These are phyloP conservation scores for Candida railenensis DNA, from an alignment of 805 yeast species.

Conservation along the genomic window DNA sequence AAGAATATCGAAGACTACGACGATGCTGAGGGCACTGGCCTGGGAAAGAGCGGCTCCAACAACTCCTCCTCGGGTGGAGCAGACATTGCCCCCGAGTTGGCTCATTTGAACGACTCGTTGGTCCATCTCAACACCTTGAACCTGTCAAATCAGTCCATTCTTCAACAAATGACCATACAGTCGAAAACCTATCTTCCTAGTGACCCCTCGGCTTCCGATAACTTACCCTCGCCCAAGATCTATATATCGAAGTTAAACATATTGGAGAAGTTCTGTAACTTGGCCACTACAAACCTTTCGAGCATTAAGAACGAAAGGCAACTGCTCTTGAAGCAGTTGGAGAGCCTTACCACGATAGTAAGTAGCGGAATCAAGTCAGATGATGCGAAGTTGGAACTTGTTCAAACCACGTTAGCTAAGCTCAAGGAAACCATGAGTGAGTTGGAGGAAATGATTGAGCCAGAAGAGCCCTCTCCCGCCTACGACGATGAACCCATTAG, in stretches of 20 bases:
- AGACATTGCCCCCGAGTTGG: slow-evolving; percentile 29
- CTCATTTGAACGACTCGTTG: slow-evolving; percentile 29
- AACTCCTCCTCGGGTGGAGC: no score
- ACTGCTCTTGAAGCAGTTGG: slow-evolving; percentile 26
- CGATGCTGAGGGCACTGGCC: neutral
- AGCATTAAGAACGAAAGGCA: slow-evolving; percentile 27
- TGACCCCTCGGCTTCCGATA: slow-evolving; percentile 33
- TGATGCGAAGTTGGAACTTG: slow-evolving; percentile 30
- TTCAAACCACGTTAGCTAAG: slow-evolving; percentile 25
- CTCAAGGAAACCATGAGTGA: slow-evolving; percentile 30
- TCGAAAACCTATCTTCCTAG: slow-evolving; percentile 35
- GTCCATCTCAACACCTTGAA: slow-evolving; percentile 24
- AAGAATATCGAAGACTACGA: slow-evolving; percentile 2
- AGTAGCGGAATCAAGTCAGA: slow-evolving; percentile 29
- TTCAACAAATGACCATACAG: slow-evolving; percentile 38
- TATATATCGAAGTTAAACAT: slow-evolving; percentile 39
- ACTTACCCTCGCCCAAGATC: slow-evolving; percentile 36
- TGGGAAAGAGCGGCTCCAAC: no score
- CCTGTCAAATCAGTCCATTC: slow-evolving; percentile 29
- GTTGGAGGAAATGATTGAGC: slow-evolving; percentile 26
- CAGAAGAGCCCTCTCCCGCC: slow-evolving; percentile 1
- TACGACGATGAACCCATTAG: slow-evolving; percentile 25
- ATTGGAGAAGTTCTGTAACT: slow-evolving; percentile 36
- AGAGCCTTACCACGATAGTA: slow-evolving; percentile 19
- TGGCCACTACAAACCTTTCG: slow-evolving; percentile 29